A percentile compares a stretch with the other conserved stretches of the same genome.
Evolutionary conservation across 2,329 filamentous ascomycete species (phyloP).

Genomic region (Dichotomopilus funicola): DNA sequence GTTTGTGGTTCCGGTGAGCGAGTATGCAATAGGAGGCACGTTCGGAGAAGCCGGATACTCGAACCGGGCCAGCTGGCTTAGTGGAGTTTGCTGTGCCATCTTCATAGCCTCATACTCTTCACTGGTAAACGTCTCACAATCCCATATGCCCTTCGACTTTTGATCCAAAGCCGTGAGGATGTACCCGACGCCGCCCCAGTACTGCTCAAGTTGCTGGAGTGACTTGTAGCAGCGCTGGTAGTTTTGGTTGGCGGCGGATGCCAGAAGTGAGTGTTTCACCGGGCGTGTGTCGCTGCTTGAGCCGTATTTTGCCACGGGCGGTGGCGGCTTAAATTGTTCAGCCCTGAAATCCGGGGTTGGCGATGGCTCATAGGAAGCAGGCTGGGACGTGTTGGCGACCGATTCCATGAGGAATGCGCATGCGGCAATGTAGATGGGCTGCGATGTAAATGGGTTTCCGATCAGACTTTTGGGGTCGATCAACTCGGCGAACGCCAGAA

Average conservation of each 20-base stretch:
- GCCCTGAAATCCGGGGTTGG: constrained; percentile 34
- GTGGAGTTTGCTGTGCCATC: constrained; percentile 40
- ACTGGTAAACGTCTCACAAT: constrained; percentile 59
- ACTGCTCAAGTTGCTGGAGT: constrained; percentile 69
- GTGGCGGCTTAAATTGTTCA: constrained; percentile 18
- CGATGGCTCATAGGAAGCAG: constrained; percentile 54
- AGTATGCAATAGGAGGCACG: constrained; percentile 65
- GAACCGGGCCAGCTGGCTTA: constrained; percentile 38
- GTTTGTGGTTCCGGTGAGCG: constrained; percentile 79
- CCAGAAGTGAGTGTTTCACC: constrained; percentile 66
- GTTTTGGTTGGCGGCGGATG: constrained; percentile 76
- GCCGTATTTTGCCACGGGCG: constrained; percentile 10
- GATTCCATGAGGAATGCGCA: constrained; percentile 85
- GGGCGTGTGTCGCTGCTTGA: constrained; percentile 26
- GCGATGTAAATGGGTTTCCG: constrained; percentile 81
- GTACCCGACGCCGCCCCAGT: constrained; percentile 83
- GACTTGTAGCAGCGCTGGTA: constrained; percentile 84
- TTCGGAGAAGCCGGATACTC: constrained; percentile 45
- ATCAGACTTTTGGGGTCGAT: constrained; percentile 82
- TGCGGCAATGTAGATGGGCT: constrained; percentile 86
- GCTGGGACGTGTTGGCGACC: constrained; percentile 60
- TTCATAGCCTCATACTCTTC: constrained; percentile 75
- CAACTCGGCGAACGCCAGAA: constrained; percentile 76
- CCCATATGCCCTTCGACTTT: constrained; percentile 79
- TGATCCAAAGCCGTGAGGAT: constrained; percentile 82